Percentiles rank a stretch among this genome's conserved stretches.
Evolutionary conservation across 2,329 filamentous ascomycete genomes (phyloP).

Genomic region (Colletotrichum lentis): DNA sequence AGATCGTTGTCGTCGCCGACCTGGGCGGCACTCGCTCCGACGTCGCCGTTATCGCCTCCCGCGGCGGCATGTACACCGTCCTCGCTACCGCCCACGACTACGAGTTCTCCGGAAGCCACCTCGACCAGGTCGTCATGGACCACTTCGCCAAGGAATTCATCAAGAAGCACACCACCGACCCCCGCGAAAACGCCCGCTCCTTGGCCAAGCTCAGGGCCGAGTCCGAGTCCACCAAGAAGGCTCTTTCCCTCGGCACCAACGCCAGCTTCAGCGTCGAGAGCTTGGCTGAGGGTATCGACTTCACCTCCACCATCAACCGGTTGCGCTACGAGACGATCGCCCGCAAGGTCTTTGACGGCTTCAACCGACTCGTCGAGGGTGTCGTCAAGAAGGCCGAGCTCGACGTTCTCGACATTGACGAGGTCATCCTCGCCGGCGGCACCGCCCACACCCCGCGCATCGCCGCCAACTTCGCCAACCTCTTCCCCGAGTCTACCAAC

Average conservation of each 20-base stretch:
- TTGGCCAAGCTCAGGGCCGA: conserved; percentile 93
- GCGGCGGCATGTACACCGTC: conserved; percentile 95
- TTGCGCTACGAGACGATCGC: conserved; percentile 90
- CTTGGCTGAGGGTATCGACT: conserved; percentile 88
- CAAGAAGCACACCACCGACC: conserved; percentile 94
- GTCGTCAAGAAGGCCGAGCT: conserved; percentile 91
- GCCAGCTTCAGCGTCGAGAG: conserved; percentile 94
- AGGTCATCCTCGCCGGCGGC: conserved; percentile 92
- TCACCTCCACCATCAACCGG: conserved; percentile 89
- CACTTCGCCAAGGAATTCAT: conserved; percentile 99
- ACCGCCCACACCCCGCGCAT: conserved; percentile 94
- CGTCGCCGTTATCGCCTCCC: conserved; percentile 86
- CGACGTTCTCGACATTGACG: conserved; percentile 90
- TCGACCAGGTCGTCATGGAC: conserved; percentile 92
- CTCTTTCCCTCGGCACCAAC: conserved; percentile 85
- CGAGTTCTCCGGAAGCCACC: conserved; percentile 83
- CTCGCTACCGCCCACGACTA: conserved; percentile 95
- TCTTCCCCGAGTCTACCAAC: conserved; percentile 82
- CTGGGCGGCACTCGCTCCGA: conserved; percentile 93
- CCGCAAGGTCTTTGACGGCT: conserved; percentile 85
- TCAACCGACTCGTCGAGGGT: conserved; percentile 84
- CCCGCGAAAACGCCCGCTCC: conserved; percentile 79
- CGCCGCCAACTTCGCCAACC: conserved; percentile 76
- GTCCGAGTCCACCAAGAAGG: conserved; percentile 90
- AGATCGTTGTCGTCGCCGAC: conserved; percentile 90